Conservation (phyloP, 2,329 filamentous ascomycete species). For the Colletotrichum musae region DNA sequence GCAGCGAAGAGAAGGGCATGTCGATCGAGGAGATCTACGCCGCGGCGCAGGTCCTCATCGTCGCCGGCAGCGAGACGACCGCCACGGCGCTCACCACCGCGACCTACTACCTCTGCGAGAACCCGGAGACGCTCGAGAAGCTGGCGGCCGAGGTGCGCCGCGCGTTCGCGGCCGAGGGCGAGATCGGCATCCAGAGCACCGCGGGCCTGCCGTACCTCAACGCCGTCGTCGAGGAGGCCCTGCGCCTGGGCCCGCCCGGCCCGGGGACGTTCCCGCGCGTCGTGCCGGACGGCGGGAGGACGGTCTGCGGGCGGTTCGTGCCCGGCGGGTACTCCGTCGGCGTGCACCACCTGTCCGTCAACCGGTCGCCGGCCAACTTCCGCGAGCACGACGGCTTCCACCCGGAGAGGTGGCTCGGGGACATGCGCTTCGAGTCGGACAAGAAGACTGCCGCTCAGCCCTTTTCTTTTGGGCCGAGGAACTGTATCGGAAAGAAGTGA, state of each 20-base stretch:
- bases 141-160: constrained; percentile 56
- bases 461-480: constrained; percentile 63
- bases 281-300: constrained; percentile 50
- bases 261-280: constrained; percentile 47
- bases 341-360: constrained; percentile 47
- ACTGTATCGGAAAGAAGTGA: constrained; percentile 66
- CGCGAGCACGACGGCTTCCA: constrained; percentile 20
- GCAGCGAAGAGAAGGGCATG: constrained; percentile 31
- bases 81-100: constrained; percentile 48
- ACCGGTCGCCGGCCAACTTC: constrained; percentile 46
- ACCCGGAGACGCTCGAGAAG: constrained; percentile 48
- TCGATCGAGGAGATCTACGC: constrained; percentile 31
- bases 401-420: constrained; percentile 34
- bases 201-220: constrained; percentile 53
- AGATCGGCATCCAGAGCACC: constrained; percentile 53
- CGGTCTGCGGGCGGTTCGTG: constrained; percentile 49
- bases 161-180: constrained; percentile 50
- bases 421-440: constrained; percentile 46
- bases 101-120: constrained; percentile 48
- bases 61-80: constrained; percentile 53
- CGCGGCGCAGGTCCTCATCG: constrained; percentile 44
- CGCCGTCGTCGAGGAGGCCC: constrained; percentile 57
- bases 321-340: constrained; percentile 52
- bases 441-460: constrained; percentile 60
- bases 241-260: constrained; percentile 56